These are phyloP conservation scores for Geranium brycei DNA, from an alignment of 345 rosid genomes.

Conservation along the genomic window DNA sequence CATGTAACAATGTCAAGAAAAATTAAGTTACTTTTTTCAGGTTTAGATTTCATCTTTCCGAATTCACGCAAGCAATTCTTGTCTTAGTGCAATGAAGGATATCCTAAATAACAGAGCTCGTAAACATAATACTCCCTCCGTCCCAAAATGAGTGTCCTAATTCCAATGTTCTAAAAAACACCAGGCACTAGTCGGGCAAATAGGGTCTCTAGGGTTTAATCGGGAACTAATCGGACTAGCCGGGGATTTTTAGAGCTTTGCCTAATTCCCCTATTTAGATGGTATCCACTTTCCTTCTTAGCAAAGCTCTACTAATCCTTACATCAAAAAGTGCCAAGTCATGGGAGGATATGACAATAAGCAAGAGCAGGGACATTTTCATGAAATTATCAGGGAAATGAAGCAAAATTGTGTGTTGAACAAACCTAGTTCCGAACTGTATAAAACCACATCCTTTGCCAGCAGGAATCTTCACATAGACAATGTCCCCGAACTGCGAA, in stretches of 20 bases:
- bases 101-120: constrained; percentile 1
- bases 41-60: background rate
- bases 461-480: constrained; percentile 68
- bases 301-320: no score
- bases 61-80: constrained; percentile 13
- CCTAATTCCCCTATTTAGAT: no score
- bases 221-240: no score
- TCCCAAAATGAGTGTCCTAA: background rate
- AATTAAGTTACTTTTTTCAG: background rate
- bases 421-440: constrained; percentile 64
- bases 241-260: no score
- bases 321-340: background rate
- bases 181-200: no score
- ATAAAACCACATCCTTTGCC: constrained; percentile 87
- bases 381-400: background rate
- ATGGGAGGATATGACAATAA: background rate
- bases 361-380: background rate
- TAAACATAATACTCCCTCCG: background rate
- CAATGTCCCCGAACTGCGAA: constrained; percentile 59
- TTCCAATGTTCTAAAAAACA: no score
- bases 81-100: constrained; percentile 5
- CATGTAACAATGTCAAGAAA: background rate
- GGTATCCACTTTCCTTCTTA: no score
- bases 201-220: no score
- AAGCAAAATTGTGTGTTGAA: background rate